These are phyloP conservation scores for Magnaporthiopsis poae DNA, from an alignment of 2,329 filamentous ascomycete species.

Conservation along the genomic window DNA sequence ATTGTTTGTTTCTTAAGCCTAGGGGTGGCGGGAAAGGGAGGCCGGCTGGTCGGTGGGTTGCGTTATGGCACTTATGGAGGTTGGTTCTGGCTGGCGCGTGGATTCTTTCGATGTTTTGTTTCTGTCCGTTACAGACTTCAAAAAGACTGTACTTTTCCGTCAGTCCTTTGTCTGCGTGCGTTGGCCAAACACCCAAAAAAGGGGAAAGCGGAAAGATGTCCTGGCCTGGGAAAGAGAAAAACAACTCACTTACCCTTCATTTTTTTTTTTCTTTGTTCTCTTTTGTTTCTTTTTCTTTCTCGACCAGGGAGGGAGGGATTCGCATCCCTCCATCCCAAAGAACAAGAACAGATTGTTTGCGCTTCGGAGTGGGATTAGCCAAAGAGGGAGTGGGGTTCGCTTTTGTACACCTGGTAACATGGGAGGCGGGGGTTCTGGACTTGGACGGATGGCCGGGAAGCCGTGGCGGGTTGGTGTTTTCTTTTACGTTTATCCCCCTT, in stretches of 20 bases:
- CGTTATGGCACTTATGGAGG: not conserved
- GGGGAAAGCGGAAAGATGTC: not conserved
- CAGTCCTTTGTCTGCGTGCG: not conserved
- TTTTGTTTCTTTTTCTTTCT: not conserved
- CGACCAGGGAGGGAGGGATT: not conserved
- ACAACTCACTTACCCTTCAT: not conserved
- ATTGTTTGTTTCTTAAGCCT: not conserved
- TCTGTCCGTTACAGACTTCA: not conserved
- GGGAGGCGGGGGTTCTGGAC: not conserved
- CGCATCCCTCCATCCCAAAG: not conserved
- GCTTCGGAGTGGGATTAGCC: not conserved
- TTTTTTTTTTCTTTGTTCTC: not conserved
- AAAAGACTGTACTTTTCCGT: not conserved
- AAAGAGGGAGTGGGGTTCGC: not conserved
- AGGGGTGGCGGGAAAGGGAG: not conserved
- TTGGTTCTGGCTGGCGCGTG: slow-evolving; percentile 3
- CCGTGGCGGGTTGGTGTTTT: not conserved
- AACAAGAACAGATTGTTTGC: not conserved
- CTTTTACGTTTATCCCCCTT: not conserved
- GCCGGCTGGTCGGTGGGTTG: slow-evolving; percentile 1
- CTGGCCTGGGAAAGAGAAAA: not conserved
- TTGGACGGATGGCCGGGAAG: not conserved
- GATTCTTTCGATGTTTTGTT: slow-evolving; percentile 1
- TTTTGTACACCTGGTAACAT: not conserved
- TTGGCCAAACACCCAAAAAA: not conserved